Conservation (phyloP, 768 basidiomycete genomes). For the Rhodocollybia butyracea region DNA sequence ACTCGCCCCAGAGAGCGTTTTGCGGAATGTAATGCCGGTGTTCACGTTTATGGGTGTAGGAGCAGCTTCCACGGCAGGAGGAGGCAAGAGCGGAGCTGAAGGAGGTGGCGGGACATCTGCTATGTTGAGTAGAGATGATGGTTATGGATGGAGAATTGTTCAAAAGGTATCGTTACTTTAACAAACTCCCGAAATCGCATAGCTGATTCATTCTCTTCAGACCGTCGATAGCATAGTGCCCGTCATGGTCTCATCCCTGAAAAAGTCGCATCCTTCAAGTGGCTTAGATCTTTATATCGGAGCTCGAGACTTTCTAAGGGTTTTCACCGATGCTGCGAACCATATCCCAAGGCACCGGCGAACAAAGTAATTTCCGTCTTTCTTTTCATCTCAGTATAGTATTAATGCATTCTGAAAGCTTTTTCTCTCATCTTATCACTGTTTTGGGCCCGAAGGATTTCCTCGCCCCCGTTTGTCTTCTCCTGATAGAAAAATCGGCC, state of each 20-base stretch:
- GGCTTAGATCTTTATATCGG: slow-evolving; percentile 62
- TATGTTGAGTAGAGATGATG: slow-evolving; percentile 55
- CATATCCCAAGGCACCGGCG: slow-evolving; percentile 93
- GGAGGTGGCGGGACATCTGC: not conserved
- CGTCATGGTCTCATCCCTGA: slow-evolving; percentile 82
- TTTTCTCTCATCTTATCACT: slow-evolving; percentile 85
- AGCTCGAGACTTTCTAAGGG: slow-evolving; percentile 77
- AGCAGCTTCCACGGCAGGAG: not conserved
- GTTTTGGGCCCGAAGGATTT: slow-evolving; percentile 80
- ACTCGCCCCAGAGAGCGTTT: slow-evolving; percentile 84
- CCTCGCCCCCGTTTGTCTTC: slow-evolving; percentile 77
- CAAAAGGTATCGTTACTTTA: slow-evolving; percentile 61
- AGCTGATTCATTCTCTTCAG: slow-evolving; percentile 31
- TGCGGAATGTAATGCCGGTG: slow-evolving; percentile 95
- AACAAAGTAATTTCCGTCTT: slow-evolving; percentile 51
- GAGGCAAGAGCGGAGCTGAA: not conserved
- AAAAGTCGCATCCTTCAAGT: slow-evolving; percentile 42
- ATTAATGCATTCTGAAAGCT: slow-evolving; percentile 41
- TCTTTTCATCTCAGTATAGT: slow-evolving; percentile 2
- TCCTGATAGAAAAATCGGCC: slow-evolving; percentile 76
- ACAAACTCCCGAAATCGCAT: not conserved
- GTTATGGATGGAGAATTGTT: slow-evolving; percentile 92
- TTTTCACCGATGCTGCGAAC: slow-evolving; percentile 91
- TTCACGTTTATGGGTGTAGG: slow-evolving; percentile 92
- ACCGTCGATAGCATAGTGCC: slow-evolving; percentile 94